Evolutionary conservation across 441 rosid species (phyloP).

Genomic region (Bruguiera hainesii): DNA sequence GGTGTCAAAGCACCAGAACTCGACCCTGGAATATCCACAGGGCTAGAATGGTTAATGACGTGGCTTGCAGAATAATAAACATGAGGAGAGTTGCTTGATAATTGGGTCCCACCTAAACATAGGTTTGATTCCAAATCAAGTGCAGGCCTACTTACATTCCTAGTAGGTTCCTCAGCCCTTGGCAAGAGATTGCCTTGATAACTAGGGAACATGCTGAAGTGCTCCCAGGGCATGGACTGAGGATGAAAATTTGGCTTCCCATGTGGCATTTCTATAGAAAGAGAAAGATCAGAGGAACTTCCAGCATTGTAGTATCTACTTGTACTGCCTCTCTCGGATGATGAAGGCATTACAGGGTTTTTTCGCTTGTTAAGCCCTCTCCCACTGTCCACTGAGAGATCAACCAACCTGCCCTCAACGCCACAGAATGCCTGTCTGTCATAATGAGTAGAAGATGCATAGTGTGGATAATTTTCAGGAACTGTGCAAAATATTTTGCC

Average conservation of each 20-base stretch:
- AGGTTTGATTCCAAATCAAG: conserved; percentile 29
- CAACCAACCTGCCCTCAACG: conserved; percentile 23
- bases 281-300: conserved; percentile 26
- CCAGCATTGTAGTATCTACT: conserved; percentile 26
- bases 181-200: conserved; percentile 10
- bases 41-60: conserved; percentile 6
- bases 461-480: conserved; percentile 21
- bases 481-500: conserved; percentile 20
- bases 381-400: conserved; percentile 17
- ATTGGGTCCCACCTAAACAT: conserved; percentile 6
- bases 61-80: conserved; percentile 18
- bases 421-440: conserved; percentile 17
- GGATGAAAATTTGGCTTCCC: conserved; percentile 21
- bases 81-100: conserved; percentile 13
- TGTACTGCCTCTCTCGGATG: conserved; percentile 23
- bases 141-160: conserved; percentile 29
- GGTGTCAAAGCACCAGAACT: conserved; percentile 15
- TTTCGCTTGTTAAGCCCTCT: conserved; percentile 30
- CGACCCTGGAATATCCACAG: conserved; percentile 4
- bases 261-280: conserved; percentile 14
- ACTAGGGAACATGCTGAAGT: conserved; percentile 19
- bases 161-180: conserved; percentile 22
- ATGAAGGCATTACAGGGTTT: conserved; percentile 13
- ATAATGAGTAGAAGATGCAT: conserved; percentile 12
- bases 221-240: conserved; percentile 18